Evolutionary conservation across 2,329 filamentous ascomycete species (phyloP).

Genomic region (Fusarium sp.): DNA sequence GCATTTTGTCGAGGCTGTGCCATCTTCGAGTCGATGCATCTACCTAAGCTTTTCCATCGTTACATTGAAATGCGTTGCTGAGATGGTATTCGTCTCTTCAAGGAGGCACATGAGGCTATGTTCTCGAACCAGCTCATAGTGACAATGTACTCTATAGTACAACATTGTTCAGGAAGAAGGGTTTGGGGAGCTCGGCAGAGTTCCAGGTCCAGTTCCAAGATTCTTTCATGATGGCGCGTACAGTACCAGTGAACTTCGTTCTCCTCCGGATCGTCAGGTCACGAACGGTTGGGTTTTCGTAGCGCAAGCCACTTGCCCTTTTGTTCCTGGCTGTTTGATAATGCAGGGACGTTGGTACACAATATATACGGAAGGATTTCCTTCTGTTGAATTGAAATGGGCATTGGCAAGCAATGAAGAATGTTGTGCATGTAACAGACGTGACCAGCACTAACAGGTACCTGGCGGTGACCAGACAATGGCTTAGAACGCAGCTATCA

Average conservation of each 20-base stretch:
- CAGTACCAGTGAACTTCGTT: neutral
- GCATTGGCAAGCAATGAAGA: neutral
- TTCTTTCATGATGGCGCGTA: constrained; percentile 4
- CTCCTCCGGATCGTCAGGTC: constrained; percentile 16
- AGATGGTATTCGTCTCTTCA: neutral
- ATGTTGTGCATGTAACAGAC: neutral
- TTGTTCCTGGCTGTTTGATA: neutral
- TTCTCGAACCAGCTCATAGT: constrained; percentile 25
- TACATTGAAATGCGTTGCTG: constrained; percentile 15
- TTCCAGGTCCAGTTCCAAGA: neutral
- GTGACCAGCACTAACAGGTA: neutral
- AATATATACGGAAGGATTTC: neutral
- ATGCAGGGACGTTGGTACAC: neutral
- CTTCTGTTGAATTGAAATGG: constrained; percentile 4
- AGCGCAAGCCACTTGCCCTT: constrained; percentile 10
- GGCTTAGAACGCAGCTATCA: constrained; percentile 8
- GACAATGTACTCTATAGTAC: neutral
- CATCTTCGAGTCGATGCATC: neutral
- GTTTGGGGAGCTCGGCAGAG: neutral
- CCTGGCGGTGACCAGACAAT: neutral
- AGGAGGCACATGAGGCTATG: constrained; percentile 19
- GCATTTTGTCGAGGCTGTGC: constrained; percentile 11
- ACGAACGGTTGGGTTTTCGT: constrained; percentile 3
- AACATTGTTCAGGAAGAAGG: neutral
- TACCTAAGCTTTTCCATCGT: neutral